These are phyloP conservation scores for Trichosporon sp. DNA, from an alignment of 1,284 basidiomycete species.

Conservation along the genomic window DNA sequence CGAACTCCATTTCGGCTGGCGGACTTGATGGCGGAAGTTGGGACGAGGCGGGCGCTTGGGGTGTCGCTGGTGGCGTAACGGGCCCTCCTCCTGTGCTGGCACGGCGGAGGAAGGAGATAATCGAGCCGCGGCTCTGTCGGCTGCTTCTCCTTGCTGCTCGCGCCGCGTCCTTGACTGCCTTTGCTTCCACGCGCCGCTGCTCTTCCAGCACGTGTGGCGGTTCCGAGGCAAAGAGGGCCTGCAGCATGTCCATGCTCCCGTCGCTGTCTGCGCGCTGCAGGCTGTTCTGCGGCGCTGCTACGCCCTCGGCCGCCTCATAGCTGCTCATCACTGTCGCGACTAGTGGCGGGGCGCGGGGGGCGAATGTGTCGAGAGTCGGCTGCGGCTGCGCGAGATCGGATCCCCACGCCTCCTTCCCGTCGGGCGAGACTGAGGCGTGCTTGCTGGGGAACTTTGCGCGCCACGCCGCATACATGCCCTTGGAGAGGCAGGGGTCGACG, in stretches of 20 bases:
- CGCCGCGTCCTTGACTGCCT: neutral
- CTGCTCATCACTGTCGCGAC: neutral
- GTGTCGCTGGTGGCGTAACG: too few relatives aligned
- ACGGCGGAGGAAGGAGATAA: neutral
- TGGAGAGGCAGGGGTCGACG: constrained; percentile 16
- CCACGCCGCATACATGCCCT: constrained; percentile 10
- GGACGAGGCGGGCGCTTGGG: neutral
- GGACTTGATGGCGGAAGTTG: neutral
- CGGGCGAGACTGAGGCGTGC: neutral
- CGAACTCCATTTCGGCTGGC: constrained; percentile 7
- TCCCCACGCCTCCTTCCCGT: neutral
- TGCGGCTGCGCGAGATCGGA: neutral
- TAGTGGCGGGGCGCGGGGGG: too few relatives aligned
- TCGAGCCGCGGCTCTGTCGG: neutral
- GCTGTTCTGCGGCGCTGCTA: neutral
- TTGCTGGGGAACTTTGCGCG: neutral
- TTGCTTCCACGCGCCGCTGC: neutral
- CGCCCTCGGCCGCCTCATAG: neutral
- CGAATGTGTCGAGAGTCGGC: neutral
- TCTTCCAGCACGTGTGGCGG: constrained; percentile 9
- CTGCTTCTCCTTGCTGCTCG: neutral
- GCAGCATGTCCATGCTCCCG: constrained; percentile 14
- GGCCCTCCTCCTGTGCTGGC: too few relatives aligned
- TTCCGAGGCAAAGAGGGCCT: constrained; percentile 12
- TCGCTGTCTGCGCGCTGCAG: constrained; percentile 1